Conservation (phyloP, 2,329 filamentous ascomycete species). For the Penicillium nordicum region DNA sequence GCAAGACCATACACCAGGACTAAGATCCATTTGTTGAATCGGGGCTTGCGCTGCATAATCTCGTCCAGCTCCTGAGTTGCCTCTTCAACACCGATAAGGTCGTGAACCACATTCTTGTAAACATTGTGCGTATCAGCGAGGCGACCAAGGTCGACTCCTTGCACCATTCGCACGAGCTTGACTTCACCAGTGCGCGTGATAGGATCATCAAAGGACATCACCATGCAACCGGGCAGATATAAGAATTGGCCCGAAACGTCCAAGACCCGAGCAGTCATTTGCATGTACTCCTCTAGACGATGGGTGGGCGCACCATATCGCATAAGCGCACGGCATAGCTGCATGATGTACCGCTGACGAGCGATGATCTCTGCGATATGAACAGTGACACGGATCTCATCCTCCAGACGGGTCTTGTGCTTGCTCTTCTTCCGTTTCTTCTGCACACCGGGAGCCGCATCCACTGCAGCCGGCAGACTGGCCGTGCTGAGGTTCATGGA, state of each 20-base stretch:
- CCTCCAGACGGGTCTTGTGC: slow-evolving; percentile 37
- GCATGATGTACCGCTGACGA: slow-evolving; percentile 79
- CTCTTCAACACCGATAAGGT: slow-evolving; percentile 48
- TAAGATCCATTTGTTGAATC: slow-evolving; percentile 53
- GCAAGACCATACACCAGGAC: slow-evolving; percentile 73
- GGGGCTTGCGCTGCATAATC: slow-evolving; percentile 58
- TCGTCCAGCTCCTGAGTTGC: slow-evolving; percentile 45
- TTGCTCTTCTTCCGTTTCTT: slow-evolving; percentile 23
- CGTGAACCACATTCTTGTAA: slow-evolving; percentile 51
- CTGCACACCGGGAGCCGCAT: slow-evolving; percentile 15
- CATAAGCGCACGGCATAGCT: slow-evolving; percentile 85
- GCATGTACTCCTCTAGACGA: slow-evolving; percentile 86
- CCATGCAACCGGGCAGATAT: slow-evolving; percentile 92
- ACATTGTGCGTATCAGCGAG: slow-evolving; percentile 47
- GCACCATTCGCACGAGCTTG: slow-evolving; percentile 44
- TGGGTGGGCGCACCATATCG: slow-evolving; percentile 89
- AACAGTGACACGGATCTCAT: slow-evolving; percentile 59
- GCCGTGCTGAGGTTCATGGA: slow-evolving; percentile 38
- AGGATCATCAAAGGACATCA: slow-evolving; percentile 74
- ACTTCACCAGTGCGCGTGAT: slow-evolving; percentile 49
- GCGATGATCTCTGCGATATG: slow-evolving; percentile 69
- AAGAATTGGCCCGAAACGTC: slow-evolving; percentile 88
- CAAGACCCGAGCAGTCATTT: slow-evolving; percentile 80
- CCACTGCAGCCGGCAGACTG: slow-evolving; percentile 29
- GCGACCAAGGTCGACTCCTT: slow-evolving; percentile 46